Evolutionary conservation across 202 grass and related monocot species (phyloP).

Genomic region (Saccharum hybrid): DNA sequence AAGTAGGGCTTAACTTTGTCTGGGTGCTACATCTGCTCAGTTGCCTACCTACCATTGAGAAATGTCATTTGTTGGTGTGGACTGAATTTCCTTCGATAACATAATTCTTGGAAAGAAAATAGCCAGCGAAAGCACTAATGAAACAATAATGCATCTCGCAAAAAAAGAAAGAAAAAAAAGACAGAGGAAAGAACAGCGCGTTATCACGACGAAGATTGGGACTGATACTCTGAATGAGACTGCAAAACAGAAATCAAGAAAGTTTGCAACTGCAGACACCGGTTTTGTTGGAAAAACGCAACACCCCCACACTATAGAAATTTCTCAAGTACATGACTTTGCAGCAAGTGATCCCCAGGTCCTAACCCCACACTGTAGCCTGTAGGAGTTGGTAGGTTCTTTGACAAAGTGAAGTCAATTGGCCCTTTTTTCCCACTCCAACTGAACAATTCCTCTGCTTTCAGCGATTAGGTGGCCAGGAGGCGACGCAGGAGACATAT

Average conservation of each 20-base stretch:
- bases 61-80: neutral
- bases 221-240: constrained; percentile 30
- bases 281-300: constrained; percentile 36
- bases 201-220: neutral
- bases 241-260: constrained; percentile 14
- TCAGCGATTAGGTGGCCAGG: constrained; percentile 51
- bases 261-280: neutral
- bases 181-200: neutral
- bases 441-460: constrained; percentile 40
- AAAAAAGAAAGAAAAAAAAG: neutral
- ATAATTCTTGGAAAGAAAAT: neutral
- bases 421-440: constrained; percentile 40
- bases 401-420: constrained; percentile 44
- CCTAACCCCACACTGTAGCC: neutral
- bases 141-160: neutral
- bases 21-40: neutral
- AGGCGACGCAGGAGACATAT: constrained; percentile 45
- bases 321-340: constrained; percentile 2
- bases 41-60: neutral
- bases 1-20: neutral
- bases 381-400: constrained; percentile 42
- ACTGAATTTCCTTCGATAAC: neutral
- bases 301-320: neutral
- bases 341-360: neutral
- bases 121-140: neutral